A percentile compares a stretch with the other conserved stretches of the same genome.
These are phyloP conservation scores for Rhinocladiella similis DNA, from an alignment of 2,329 filamentous ascomycete genomes.

Conservation along the genomic window DNA sequence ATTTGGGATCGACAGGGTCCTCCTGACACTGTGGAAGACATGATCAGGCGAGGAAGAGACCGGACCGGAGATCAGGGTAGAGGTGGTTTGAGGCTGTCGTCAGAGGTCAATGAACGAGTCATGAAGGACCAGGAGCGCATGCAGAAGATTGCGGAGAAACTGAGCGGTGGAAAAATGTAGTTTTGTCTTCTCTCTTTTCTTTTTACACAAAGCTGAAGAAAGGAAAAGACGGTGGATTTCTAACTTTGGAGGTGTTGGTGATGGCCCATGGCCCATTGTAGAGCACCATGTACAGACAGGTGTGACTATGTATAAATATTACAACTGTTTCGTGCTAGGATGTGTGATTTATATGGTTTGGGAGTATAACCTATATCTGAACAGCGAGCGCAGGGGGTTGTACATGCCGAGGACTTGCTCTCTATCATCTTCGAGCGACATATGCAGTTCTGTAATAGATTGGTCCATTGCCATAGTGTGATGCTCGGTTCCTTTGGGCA, in stretches of 20 bases:
- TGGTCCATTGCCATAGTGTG: too few relatives aligned
- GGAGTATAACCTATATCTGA: too few relatives aligned
- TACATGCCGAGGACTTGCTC: too few relatives aligned
- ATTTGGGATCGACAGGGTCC: constrained; percentile 54
- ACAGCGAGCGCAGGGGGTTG: too few relatives aligned
- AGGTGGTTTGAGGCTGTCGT: constrained; percentile 14
- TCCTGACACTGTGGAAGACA: constrained; percentile 49
- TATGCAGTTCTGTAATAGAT: not conserved
- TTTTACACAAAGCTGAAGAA: not conserved
- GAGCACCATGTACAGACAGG: not conserved
- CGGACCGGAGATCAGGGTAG: constrained; percentile 15
- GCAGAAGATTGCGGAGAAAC: constrained; percentile 64
- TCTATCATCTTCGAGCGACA: too few relatives aligned
- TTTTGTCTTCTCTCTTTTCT: too few relatives aligned
- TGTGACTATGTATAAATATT: too few relatives aligned
- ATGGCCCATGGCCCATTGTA: too few relatives aligned
- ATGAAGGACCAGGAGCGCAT: constrained; percentile 54
- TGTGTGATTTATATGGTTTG: too few relatives aligned
- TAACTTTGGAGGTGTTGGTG: too few relatives aligned
- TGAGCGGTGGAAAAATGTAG: constrained; percentile 66
- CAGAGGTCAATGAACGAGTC: constrained; percentile 33
- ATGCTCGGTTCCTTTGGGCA: too few relatives aligned
- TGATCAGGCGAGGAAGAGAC: constrained; percentile 33
- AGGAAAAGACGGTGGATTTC: not conserved
- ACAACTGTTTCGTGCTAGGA: too few relatives aligned